Percentiles rank a stretch among this genome's conserved stretches.
These are phyloP conservation scores for Rhodotorula paludigena DNA, from an alignment of 768 basidiomycete genomes.

Conservation along the genomic window DNA sequence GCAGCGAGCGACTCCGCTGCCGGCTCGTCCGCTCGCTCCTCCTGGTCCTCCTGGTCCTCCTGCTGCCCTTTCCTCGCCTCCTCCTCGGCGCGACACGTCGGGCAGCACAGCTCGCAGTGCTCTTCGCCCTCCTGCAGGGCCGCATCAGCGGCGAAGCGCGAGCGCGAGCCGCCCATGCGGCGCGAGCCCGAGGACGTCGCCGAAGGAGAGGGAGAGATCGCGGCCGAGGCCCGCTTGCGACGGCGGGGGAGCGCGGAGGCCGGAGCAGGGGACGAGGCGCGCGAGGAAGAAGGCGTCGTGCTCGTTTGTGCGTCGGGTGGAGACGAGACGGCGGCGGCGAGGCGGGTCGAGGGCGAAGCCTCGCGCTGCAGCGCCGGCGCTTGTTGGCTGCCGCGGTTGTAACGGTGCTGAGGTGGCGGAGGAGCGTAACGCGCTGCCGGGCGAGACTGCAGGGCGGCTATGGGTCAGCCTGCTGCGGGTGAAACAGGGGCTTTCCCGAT, in stretches of 20 bases:
- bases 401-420: conserved; percentile 1
- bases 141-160: too few species aligned
- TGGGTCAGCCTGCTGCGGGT: too few species aligned
- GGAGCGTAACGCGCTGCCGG: conserved; percentile 7
- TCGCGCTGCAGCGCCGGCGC: too few species aligned
- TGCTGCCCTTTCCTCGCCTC: background rate
- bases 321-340: background rate
- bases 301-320: background rate
- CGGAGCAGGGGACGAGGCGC: conserved; percentile 16
- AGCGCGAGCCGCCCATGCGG: too few species aligned
- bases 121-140: background rate
- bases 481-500: too few species aligned
- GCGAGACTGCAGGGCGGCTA: background rate
- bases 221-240: conserved; percentile 1
- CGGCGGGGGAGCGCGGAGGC: conserved; percentile 2
- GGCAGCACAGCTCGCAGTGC: background rate
- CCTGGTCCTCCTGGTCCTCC: background rate
- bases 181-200: background rate
- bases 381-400: background rate
- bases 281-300: conserved; percentile 6
- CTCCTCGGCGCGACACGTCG: background rate
- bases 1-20: background rate
- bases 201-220: background rate
- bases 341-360: background rate
- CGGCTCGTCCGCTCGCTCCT: background rate